Evolutionary conservation across 106 monocot genomes (phyloP).

Genomic region (Allium cepa): DNA sequence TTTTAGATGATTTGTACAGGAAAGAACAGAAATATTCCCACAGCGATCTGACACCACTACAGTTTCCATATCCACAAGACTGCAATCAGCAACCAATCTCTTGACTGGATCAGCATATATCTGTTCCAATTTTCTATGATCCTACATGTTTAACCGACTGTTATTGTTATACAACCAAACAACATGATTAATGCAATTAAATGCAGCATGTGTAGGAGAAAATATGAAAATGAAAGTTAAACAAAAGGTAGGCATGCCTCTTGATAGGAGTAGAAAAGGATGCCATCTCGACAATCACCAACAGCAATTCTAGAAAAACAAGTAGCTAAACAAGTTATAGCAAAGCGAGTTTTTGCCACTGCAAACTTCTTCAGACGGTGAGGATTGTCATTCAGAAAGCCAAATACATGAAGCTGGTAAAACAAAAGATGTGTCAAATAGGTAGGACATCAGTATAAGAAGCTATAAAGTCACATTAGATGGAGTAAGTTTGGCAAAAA

Average conservation of each 20-base stretch:
- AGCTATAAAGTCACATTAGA: too few species aligned
- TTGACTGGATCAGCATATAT: conserved; percentile 75
- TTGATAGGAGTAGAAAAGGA: conserved; percentile 77
- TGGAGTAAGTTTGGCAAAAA: too few species aligned
- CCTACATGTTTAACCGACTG: conserved; percentile 26
- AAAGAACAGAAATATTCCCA: conserved; percentile 72
- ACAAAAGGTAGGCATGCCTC: conserved; percentile 43
- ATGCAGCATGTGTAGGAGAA: neutral
- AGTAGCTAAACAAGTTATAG: conserved; percentile 69
- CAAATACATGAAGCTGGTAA: conserved; percentile 67
- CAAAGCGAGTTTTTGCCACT: conserved; percentile 70
- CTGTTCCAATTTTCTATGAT: conserved; percentile 64
- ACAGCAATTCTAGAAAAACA: conserved; percentile 68
- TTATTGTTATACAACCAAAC: neutral
- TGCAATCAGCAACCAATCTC: conserved; percentile 78
- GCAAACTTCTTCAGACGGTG: conserved; percentile 52
- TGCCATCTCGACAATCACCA: conserved; percentile 99
- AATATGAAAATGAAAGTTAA: neutral
- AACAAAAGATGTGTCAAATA: conserved; percentile 3
- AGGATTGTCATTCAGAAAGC: conserved; percentile 67
- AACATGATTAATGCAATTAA: neutral
- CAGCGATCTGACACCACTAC: conserved; percentile 73
- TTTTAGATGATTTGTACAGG: conserved; percentile 54
- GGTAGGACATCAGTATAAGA: too few species aligned
- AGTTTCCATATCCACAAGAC: conserved; percentile 67